These are phyloP conservation scores for Zygosaccharomyces pseudorouxii DNA, from an alignment of 805 yeast genomes.

Conservation along the genomic window DNA sequence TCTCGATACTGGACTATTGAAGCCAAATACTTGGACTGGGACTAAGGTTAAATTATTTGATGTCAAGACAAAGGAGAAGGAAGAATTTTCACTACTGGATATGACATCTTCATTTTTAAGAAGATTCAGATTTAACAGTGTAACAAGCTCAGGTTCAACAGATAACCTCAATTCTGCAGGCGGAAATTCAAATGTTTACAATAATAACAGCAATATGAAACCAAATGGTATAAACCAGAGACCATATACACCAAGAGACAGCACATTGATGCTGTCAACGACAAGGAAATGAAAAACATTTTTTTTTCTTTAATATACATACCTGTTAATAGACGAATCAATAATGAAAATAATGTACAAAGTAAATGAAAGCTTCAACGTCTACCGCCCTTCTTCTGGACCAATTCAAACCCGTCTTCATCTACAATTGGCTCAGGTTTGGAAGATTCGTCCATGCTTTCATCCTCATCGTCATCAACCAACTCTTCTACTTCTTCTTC, in stretches of 20 bases:
- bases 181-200: conserved; percentile 7
- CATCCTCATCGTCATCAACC: conserved; percentile 33
- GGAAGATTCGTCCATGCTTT: conserved; percentile 21
- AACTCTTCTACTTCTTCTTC: conserved; percentile 36
- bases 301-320: conserved; percentile 2
- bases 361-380: conserved; percentile 20
- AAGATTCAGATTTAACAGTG: conserved; percentile 35
- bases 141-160: conserved; percentile 20
- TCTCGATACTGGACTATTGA: conserved; percentile 31
- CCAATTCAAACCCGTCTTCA: conserved; percentile 92
- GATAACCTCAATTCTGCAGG: conserved; percentile 10
- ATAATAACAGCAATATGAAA: conserved; percentile 4
- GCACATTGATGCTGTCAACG: conserved; percentile 10
- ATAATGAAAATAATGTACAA: background rate
- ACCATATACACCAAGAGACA: conserved; percentile 21
- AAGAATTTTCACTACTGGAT: conserved; percentile 40
- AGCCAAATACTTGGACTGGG: conserved; percentile 49
- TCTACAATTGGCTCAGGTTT: conserved; percentile 61
- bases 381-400: conserved; percentile 68
- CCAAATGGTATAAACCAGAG: conserved; percentile 12
- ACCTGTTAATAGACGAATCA: conserved; percentile 1
- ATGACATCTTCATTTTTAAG: conserved; percentile 38
- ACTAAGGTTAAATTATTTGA: conserved; percentile 49
- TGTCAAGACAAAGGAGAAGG: conserved; percentile 39
- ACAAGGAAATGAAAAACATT: no score